Evolutionary conservation across 768 basidiomycete genomes (phyloP).

Genomic region (Chlorophyllum brunneum): DNA sequence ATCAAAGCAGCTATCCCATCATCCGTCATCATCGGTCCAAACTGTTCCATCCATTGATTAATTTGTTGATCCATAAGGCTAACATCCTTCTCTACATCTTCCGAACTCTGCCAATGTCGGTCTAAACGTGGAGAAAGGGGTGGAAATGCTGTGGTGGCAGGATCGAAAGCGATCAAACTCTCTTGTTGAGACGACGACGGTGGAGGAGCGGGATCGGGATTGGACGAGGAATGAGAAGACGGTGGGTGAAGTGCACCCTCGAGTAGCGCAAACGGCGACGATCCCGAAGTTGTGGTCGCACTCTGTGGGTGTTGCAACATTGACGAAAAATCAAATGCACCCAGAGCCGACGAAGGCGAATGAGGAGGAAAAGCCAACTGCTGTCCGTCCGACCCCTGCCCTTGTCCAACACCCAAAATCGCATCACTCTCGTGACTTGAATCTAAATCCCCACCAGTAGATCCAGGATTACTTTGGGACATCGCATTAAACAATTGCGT

Average conservation of each 20-base stretch:
- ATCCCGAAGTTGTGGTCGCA: neutral
- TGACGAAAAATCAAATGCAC: constrained; percentile 2
- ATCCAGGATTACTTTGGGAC: constrained; percentile 28
- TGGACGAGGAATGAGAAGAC: too few relatives aligned
- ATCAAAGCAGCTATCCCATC: neutral
- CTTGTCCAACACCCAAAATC: neutral
- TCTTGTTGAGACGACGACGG: neutral
- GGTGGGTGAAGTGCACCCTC: too few relatives aligned
- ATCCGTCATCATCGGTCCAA: constrained; percentile 43
- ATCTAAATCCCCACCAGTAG: neutral
- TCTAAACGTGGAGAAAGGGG: constrained; percentile 36
- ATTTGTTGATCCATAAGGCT: constrained; percentile 66
- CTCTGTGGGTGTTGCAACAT: neutral
- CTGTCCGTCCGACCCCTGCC: too few relatives aligned
- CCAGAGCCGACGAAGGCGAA: constrained; percentile 13
- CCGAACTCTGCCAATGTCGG: constrained; percentile 53
- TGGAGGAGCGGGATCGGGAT: too few relatives aligned
- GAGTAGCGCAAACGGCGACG: too few relatives aligned
- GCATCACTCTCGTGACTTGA: neutral
- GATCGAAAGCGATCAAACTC: constrained; percentile 1
- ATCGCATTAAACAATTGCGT: constrained; percentile 50
- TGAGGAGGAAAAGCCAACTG: constrained; percentile 31
- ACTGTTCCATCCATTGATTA: constrained; percentile 64
- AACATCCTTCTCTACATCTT: constrained; percentile 71
- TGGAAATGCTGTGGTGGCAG: constrained; percentile 25